Percentiles rank a stretch among this genome's conserved stretches.
Conservation (phyloP, 352 stramenopile species). For the Globisporangium apiculatum region DNA sequence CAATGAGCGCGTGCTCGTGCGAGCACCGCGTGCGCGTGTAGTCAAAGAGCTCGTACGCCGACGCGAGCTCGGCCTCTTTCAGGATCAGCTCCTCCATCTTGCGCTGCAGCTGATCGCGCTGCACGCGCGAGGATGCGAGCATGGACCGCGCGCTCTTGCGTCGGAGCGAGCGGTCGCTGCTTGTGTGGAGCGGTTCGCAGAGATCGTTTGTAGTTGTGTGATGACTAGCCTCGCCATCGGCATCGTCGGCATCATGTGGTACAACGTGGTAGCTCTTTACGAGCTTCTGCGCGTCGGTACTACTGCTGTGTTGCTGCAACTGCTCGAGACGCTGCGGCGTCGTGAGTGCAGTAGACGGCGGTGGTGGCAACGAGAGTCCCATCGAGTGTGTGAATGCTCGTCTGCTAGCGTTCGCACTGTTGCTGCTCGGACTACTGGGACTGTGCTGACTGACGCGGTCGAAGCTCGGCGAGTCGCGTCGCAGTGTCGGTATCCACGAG, state of each 20-base stretch:
- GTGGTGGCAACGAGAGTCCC: not conserved
- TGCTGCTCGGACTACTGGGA: slow-evolving; percentile 1
- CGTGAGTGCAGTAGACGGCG: not conserved
- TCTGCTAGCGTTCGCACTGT: not conserved
- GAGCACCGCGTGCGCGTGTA: slow-evolving; percentile 37
- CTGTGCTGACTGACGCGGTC: not conserved
- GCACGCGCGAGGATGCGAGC: slow-evolving; percentile 37
- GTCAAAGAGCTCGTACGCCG: slow-evolving; percentile 51
- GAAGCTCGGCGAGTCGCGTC: slow-evolving; percentile 4
- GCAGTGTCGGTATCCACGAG: slow-evolving; percentile 5
- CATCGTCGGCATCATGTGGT: slow-evolving; percentile 28
- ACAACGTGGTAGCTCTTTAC: slow-evolving; percentile 43
- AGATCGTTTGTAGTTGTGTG: slow-evolving; percentile 5
- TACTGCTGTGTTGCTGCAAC: slow-evolving; percentile 10
- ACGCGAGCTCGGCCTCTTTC: slow-evolving; percentile 52
- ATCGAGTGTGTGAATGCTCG: not conserved
- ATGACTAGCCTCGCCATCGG: not conserved
- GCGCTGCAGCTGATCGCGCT: slow-evolving; percentile 47
- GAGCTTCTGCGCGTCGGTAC: slow-evolving; percentile 10
- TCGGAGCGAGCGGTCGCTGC: not conserved
- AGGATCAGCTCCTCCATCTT: slow-evolving; percentile 54
- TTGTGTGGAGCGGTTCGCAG: slow-evolving; percentile 4
- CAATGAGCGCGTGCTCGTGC: slow-evolving; percentile 41
- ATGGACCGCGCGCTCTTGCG: slow-evolving; percentile 11
- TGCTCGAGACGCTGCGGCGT: slow-evolving; percentile 1